Evolutionary conservation across 345 rosid species (phyloP), one percentile per base, ranked within the genome.

Genomic region (Fremontodendron californicum): DNA sequence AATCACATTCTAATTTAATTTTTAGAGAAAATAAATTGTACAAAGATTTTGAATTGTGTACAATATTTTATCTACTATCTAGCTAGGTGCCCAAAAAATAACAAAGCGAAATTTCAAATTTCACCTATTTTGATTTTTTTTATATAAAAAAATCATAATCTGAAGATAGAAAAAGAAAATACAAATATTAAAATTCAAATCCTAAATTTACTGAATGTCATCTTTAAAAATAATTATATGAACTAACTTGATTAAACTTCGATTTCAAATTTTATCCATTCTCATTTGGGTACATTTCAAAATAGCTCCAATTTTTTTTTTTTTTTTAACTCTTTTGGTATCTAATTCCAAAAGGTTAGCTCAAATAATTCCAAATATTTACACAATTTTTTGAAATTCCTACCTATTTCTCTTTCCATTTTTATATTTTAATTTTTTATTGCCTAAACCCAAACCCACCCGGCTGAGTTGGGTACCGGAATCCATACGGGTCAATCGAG

Each of bases 381-480:
- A 84, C 87, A 87, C 63, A 74, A 46, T 78, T 13, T 67, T 82
- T 29, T 81, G 29, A 49, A 49, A 49, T 49, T n/a, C 61, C 69
- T 46, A 11, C 18, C 49, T 19, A 1, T 4, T 29, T 10, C 51
- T 40, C 31, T 18, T 5, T 10, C 25, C 15, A 3, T 15, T 13
- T 33, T 7, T 10, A 2, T 6, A 21, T 8, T 12, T n/a, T 29
- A 18, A 2, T 46, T 52, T 23, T 57, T 88, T 77, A 85, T n/a
- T 75, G 90, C 69, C 88, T 85, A 64, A 89, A 92, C 80, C 84
- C 97, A 78, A 85, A 91, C 71, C 87, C 89, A 2, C 61, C 81
- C 27, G 70, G 12, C 25, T 90, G 93, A 62, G 81, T 69, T 88
- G 92, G 77, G 85, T 78, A 79, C 27, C 91, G 81, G 31, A 79